Percentiles rank a stretch among this genome's conserved stretches.
phyloP scores from a whole-genome alignment of 176 grass and related monocot genomes.

The Secale cereale region DNA sequence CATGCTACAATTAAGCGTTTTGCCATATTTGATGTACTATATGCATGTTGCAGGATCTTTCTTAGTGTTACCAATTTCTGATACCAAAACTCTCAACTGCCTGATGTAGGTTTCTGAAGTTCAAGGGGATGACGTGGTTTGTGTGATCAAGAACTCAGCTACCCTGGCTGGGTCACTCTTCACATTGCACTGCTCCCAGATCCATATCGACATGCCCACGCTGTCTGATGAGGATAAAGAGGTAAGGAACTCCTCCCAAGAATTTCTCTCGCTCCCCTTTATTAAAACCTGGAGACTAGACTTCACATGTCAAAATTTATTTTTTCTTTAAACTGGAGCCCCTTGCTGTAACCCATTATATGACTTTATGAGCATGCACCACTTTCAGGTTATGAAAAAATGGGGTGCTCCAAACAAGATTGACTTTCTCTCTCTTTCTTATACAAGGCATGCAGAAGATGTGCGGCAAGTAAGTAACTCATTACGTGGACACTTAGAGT shows the following conservation, averaged over 20 bases:
- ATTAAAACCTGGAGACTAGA: background rate
- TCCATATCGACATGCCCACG: constrained; percentile 87
- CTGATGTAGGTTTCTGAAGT: constrained; percentile 78
- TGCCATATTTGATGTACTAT: background rate
- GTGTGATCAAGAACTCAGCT: constrained; percentile 90
- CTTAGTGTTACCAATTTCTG: background rate
- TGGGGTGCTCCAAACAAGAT: constrained; percentile 97
- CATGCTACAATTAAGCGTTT: background rate
- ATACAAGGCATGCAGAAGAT: constrained; percentile 94
- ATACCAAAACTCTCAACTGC: constrained; percentile 10
- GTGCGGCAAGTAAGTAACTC: constrained; percentile 65
- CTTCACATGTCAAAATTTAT: background rate
- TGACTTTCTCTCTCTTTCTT: constrained; percentile 95
- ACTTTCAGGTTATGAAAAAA: constrained; percentile 81
- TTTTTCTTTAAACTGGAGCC: background rate
- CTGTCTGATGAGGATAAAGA: constrained; percentile 87
- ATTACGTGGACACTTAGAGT: constrained; percentile 13
- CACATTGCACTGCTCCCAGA: constrained; percentile 86
- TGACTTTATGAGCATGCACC: background rate
- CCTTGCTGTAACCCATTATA: background rate
- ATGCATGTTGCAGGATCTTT: background rate
- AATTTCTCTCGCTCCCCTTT: background rate
- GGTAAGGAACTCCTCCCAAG: constrained; percentile 29
- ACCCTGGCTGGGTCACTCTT: constrained; percentile 87
- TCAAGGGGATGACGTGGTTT: constrained; percentile 87